Percentiles rank a stretch among this genome's conserved stretches.
These are phyloP conservation scores for Sordariomycetes sp. DNA, from an alignment of 2,329 filamentous ascomycete genomes.

Conservation along the genomic window DNA sequence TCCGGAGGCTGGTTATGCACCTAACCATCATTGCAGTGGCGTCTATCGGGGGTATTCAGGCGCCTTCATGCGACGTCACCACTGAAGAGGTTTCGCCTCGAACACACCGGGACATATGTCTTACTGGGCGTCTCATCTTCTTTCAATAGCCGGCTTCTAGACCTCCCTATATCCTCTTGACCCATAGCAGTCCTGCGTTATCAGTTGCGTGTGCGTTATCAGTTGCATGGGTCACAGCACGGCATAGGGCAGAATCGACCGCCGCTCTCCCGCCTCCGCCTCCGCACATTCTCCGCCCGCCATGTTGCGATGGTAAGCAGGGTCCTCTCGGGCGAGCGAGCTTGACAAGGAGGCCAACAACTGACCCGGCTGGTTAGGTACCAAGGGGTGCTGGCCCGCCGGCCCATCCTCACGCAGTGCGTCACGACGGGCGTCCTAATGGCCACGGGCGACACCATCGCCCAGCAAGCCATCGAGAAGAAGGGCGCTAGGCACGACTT, in stretches of 20 bases:
- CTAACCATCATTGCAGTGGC: too few species aligned
- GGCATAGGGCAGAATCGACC: neutral
- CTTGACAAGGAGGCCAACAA: neutral
- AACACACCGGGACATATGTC: too few species aligned
- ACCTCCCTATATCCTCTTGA: too few species aligned
- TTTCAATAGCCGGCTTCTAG: too few species aligned
- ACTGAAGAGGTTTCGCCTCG: too few species aligned
- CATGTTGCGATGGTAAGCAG: neutral
- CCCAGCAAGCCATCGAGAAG: slow-evolving; percentile 83
- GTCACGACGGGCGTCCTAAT: slow-evolving; percentile 87
- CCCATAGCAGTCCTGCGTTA: neutral
- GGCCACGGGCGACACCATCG: slow-evolving; percentile 78
- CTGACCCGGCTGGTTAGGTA: slow-evolving; percentile 45
- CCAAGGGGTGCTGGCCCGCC: slow-evolving; percentile 64
- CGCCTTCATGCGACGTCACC: too few species aligned
- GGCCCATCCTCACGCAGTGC: slow-evolving; percentile 81
- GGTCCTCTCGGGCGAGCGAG: neutral
- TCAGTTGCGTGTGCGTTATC: too few species aligned
- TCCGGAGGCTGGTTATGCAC: too few species aligned
- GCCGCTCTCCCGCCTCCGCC: neutral
- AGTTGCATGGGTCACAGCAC: neutral
- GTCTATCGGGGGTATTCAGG: too few species aligned
- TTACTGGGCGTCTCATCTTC: too few species aligned
- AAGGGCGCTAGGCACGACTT: slow-evolving; percentile 64
- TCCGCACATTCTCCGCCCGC: neutral